These are phyloP conservation scores for Yamadazyma kanchanaburiensis DNA, from an alignment of 1,139 yeast genomes.

Conservation along the genomic window DNA sequence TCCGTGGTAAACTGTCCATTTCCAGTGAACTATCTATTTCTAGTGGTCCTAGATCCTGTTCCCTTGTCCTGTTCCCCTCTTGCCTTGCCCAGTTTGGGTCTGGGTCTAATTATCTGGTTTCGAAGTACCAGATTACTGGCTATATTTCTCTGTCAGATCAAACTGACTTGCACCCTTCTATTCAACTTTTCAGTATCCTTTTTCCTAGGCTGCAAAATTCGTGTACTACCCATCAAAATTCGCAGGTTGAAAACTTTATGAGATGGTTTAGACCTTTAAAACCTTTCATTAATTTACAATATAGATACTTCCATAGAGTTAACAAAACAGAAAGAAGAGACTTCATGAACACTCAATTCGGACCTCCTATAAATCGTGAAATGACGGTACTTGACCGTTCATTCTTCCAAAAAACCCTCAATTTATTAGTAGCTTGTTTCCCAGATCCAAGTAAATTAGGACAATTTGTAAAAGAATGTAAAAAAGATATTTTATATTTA, in stretches of 20 bases:
- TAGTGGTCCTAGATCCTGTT: too few relatives aligned
- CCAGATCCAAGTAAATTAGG: conserved; percentile 65
- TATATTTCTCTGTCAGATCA: too few relatives aligned
- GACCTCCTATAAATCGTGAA: conserved; percentile 67
- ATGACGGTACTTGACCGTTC: conserved; percentile 66
- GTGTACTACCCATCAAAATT: too few relatives aligned
- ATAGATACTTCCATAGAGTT: conserved; percentile 14
- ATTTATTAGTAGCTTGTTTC: conserved; percentile 65
- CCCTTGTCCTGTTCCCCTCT: too few relatives aligned
- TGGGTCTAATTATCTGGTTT: too few relatives aligned
- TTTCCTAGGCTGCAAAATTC: too few relatives aligned
- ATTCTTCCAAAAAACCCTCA: conserved; percentile 54
- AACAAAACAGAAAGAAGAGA: conserved; percentile 25
- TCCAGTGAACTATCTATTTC: too few relatives aligned
- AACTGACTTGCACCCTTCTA: too few relatives aligned
- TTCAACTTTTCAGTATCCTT: too few relatives aligned
- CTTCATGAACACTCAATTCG: conserved; percentile 31
- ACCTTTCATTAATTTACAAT: conserved; percentile 1
- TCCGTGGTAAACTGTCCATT: too few relatives aligned
- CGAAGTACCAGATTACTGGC: too few relatives aligned
- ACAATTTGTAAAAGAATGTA: conserved; percentile 48
- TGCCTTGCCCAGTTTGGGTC: too few relatives aligned
- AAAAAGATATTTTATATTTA: conserved; percentile 54
- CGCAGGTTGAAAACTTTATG: conserved; percentile 7
- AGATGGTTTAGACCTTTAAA: conserved; percentile 7